A percentile compares a stretch with the other conserved stretches of the same genome.
phyloP scores from a whole-genome alignment of 768 basidiomycete genomes.

The Mycena vitilis region DNA sequence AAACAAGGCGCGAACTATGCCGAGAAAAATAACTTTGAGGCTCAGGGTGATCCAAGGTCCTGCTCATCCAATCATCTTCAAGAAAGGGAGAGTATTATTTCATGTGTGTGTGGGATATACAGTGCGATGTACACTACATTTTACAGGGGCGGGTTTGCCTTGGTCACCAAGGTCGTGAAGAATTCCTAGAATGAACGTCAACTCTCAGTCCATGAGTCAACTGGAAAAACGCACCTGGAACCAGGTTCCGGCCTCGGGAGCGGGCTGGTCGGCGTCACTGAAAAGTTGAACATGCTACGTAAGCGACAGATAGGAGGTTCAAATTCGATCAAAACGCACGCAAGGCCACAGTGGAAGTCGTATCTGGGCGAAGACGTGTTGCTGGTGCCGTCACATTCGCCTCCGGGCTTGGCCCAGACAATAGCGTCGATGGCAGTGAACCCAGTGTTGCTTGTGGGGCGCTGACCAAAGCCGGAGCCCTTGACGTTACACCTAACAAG shows the following conservation, averaged over 20 bases:
- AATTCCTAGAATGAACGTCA: slow-evolving; percentile 48
- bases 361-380: slow-evolving; percentile 44
- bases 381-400: slow-evolving; percentile 57
- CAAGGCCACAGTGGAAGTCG: slow-evolving; percentile 52
- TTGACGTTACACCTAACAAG: slow-evolving; percentile 64
- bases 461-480: slow-evolving; percentile 60
- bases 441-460: slow-evolving; percentile 54
- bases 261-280: slow-evolving; percentile 65
- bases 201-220: too few relatives aligned
- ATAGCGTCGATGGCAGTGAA: slow-evolving; percentile 53
- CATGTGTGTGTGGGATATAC: slow-evolving; percentile 5
- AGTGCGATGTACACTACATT: slow-evolving; percentile 12
- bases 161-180: slow-evolving; percentile 65
- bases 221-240: slow-evolving; percentile 56
- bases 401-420: slow-evolving; percentile 61
- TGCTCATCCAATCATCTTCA: too few relatives aligned
- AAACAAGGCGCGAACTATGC: too few relatives aligned
- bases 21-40: too few relatives aligned
- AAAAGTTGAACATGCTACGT: slow-evolving; percentile 9
- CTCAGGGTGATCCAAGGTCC: too few relatives aligned
- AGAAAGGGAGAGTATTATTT: slow-evolving; percentile 6
- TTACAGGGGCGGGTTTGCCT: slow-evolving; percentile 66
- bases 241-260: slow-evolving; percentile 75
- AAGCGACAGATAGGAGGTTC: slow-evolving; percentile 16
- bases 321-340: slow-evolving; percentile 49